These are phyloP conservation scores for Styphnolobium japonicum DNA, from an alignment of 306 rosid genomes.

Conservation along the genomic window DNA sequence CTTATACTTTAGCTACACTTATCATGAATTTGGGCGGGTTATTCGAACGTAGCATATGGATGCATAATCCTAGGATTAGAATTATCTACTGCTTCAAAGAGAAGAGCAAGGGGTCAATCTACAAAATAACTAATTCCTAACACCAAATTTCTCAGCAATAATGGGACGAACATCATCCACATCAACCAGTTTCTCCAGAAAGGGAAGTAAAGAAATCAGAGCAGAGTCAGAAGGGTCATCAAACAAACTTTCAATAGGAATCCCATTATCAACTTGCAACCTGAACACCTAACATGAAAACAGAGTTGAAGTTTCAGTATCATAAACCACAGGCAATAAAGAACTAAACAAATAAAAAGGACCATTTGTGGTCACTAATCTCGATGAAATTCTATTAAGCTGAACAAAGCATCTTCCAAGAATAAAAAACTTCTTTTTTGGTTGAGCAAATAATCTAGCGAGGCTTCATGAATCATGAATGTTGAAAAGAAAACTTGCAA, in stretches of 20 bases:
- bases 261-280: slow-evolving; percentile 83
- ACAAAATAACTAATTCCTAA: slow-evolving; percentile 42
- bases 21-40: background rate
- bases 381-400: background rate
- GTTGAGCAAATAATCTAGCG: background rate
- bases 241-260: slow-evolving; percentile 88
- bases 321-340: background rate
- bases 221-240: slow-evolving; percentile 71
- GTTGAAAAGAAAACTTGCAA: background rate
- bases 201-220: slow-evolving; percentile 68
- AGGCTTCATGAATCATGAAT: background rate
- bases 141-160: slow-evolving; percentile 58
- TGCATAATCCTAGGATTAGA: slow-evolving; percentile 2
- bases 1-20: background rate
- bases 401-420: background rate
- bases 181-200: slow-evolving; percentile 78
- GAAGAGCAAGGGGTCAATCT: background rate
- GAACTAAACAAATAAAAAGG: background rate
- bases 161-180: slow-evolving; percentile 85
- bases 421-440: background rate
- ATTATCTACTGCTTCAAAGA: background rate
- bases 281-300: slow-evolving; percentile 60
- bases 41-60: background rate
- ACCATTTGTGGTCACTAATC: background rate
- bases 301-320: slow-evolving; percentile 18